These are phyloP conservation scores for Violaceomyces palustris DNA, from an alignment of 1,284 basidiomycete genomes.

Conservation along the genomic window DNA sequence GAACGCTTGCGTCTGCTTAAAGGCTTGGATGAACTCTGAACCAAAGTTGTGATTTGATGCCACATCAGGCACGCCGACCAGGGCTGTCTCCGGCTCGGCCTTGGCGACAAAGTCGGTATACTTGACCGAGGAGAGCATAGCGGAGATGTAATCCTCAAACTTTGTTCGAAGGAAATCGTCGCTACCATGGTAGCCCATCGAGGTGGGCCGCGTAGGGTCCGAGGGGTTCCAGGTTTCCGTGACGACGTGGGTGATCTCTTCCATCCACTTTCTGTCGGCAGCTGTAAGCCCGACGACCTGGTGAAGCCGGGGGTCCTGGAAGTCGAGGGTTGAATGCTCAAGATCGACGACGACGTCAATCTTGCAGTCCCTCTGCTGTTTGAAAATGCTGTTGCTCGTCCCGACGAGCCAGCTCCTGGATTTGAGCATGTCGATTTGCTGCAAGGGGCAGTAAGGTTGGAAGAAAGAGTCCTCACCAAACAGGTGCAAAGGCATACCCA, in stretches of 20 bases:
- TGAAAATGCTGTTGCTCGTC: conserved; percentile 92
- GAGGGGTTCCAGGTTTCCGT: conserved; percentile 46
- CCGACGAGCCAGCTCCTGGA: conserved; percentile 75
- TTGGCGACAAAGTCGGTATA: conserved; percentile 36
- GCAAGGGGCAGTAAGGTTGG: conserved; percentile 92
- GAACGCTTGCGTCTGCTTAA: conserved; percentile 38
- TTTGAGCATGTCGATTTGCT: conserved; percentile 85
- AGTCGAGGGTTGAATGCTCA: conserved; percentile 37
- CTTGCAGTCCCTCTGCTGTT: conserved; percentile 75
- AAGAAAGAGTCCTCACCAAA: conserved; percentile 74
- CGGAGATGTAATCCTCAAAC: conserved; percentile 49
- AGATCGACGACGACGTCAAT: conserved; percentile 81
- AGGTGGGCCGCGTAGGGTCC: conserved; percentile 43
- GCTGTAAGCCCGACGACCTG: conserved; percentile 74
- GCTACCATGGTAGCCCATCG: conserved; percentile 49
- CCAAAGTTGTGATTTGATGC: conserved; percentile 31
- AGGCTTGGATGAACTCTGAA: conserved; percentile 37
- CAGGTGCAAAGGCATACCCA: conserved; percentile 78
- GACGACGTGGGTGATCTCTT: conserved; percentile 56
- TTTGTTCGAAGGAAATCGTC: conserved; percentile 48
- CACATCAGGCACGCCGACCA: conserved; percentile 26
- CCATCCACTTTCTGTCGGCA: conserved; percentile 95
- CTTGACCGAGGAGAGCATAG: conserved; percentile 45
- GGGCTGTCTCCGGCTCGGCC: conserved; percentile 20
- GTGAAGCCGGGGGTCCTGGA: conserved; percentile 69